These are phyloP conservation scores for Corynascus novoguineensis DNA, from an alignment of 495 filamentous ascomycete genomes.

Conservation along the genomic window DNA sequence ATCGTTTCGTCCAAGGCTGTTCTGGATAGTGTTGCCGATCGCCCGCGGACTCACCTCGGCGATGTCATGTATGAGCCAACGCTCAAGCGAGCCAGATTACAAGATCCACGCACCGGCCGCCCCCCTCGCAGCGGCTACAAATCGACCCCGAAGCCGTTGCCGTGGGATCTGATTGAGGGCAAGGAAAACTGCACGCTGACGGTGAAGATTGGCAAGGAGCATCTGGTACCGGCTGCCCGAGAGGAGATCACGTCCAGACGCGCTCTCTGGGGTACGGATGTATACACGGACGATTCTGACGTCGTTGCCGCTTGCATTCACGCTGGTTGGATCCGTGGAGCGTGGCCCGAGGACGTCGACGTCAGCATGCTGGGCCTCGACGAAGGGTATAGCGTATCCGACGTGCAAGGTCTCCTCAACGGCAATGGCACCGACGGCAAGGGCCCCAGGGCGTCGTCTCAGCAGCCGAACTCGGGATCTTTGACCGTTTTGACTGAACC, in stretches of 20 bases:
- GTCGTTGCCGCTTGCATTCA: conserved; percentile 90
- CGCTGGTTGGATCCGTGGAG: conserved; percentile 83
- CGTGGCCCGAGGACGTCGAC: conserved; percentile 71
- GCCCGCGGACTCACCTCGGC: conserved; percentile 76
- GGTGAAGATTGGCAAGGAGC: conserved; percentile 74
- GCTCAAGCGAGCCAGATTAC: conserved; percentile 52
- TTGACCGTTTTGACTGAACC: conserved; percentile 37
- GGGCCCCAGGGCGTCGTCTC: conserved; percentile 18
- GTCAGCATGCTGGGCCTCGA: conserved; percentile 61
- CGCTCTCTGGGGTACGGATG: conserved; percentile 83
- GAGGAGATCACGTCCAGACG: conserved; percentile 75
- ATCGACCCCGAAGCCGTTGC: conserved; percentile 68
- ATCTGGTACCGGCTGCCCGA: conserved; percentile 59
- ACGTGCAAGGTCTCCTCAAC: conserved; percentile 21
- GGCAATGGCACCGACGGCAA: conserved; percentile 5
- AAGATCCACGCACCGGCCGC: conserved; percentile 41
- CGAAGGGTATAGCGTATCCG: conserved; percentile 28
- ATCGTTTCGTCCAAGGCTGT: conserved; percentile 61
- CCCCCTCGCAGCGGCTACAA: conserved; percentile 61
- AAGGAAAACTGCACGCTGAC: conserved; percentile 89
- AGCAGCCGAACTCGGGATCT: conserved; percentile 15
- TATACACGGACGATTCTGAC: conserved; percentile 96
- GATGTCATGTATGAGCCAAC: conserved; percentile 45
- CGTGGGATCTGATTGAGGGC: conserved; percentile 60
- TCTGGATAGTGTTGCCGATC: conserved; percentile 60